Conservation (phyloP, 2,329 filamentous ascomycete genomes). For the Aspergillus terreus region DNA sequence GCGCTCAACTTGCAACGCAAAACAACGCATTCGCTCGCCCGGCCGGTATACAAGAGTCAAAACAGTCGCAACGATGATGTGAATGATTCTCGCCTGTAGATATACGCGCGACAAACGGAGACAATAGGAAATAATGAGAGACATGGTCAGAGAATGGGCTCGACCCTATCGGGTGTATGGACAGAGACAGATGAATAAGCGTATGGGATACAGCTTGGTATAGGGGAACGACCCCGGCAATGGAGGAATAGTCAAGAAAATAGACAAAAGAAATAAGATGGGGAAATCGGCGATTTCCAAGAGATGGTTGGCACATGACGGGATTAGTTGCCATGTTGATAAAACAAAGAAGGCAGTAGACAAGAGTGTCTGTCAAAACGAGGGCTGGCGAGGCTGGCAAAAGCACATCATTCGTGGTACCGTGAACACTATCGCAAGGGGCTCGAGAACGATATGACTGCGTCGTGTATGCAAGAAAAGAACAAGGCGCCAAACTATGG, state of each 20-base stretch:
- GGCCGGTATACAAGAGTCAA: constrained; percentile 5
- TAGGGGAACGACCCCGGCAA: too few species aligned
- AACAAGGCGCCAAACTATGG: constrained; percentile 11
- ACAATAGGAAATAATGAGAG: constrained; percentile 3
- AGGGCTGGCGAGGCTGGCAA: background rate
- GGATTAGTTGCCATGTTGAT: constrained; percentile 9
- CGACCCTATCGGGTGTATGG: background rate
- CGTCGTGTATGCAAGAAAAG: constrained; percentile 15
- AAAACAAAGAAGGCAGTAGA: constrained; percentile 1
- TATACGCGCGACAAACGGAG: background rate
- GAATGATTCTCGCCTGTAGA: background rate
- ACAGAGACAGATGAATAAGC: constrained; percentile 3
- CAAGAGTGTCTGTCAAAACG: background rate
- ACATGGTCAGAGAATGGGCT: background rate
- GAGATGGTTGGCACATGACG: constrained; percentile 14
- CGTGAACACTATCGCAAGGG: constrained; percentile 23
- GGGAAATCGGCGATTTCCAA: constrained; percentile 9
- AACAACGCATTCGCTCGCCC: constrained; percentile 9
- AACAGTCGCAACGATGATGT: background rate
- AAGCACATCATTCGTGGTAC: constrained; percentile 32
- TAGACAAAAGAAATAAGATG: constrained; percentile 5
- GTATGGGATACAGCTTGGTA: background rate
- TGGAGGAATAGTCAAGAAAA: background rate
- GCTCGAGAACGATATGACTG: constrained; percentile 11
- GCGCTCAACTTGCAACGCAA: constrained; percentile 13